A percentile compares a stretch with the other conserved stretches of the same genome.
Evolutionary conservation across 2,329 filamentous ascomycete species (phyloP).

Genomic region (Kalmusia sp.): DNA sequence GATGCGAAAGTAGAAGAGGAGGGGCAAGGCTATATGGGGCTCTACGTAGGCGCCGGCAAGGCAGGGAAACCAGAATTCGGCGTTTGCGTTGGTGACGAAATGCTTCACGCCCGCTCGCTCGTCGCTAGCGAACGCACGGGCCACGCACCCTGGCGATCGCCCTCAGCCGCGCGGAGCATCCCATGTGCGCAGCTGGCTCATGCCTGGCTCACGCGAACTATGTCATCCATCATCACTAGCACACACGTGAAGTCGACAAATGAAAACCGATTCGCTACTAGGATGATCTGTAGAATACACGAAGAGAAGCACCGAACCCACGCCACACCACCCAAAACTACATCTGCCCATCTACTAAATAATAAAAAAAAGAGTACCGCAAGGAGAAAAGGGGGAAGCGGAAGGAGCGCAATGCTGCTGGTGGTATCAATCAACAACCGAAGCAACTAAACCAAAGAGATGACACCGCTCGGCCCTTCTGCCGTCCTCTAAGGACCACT

Average conservation of each 20-base stretch:
- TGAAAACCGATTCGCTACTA: conserved; percentile 48
- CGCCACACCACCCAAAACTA: conserved; percentile 38
- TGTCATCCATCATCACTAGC: conserved; percentile 1
- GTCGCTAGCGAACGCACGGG: conserved; percentile 24
- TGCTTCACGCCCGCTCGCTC: conserved; percentile 27
- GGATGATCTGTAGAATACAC: conserved; percentile 52
- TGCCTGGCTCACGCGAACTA: conserved; percentile 3
- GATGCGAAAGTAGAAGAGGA: not conserved
- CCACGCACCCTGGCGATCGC: conserved; percentile 37
- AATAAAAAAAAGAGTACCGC: conserved; percentile 39
- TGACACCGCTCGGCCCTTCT: conserved; percentile 38
- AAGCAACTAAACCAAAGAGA: conserved; percentile 46
- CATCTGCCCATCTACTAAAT: conserved; percentile 46
- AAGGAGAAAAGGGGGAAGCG: conserved; percentile 40
- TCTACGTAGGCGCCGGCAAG: conserved; percentile 18
- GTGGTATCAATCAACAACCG: conserved; percentile 53
- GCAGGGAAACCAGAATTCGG: conserved; percentile 41
- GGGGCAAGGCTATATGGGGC: conserved; percentile 29
- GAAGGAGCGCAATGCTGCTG: conserved; percentile 52
- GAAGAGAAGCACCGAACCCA: conserved; percentile 41
- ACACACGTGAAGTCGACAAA: conserved; percentile 31
- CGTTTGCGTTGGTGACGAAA: conserved; percentile 45
- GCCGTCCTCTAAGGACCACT: conserved; percentile 32
- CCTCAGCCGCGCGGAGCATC: conserved; percentile 22
- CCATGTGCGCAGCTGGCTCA: conserved; percentile 1